Base-by-base conservation (phyloP, 1,284 basidiomycete species). In the Cryptococcus sp. region DNA sequence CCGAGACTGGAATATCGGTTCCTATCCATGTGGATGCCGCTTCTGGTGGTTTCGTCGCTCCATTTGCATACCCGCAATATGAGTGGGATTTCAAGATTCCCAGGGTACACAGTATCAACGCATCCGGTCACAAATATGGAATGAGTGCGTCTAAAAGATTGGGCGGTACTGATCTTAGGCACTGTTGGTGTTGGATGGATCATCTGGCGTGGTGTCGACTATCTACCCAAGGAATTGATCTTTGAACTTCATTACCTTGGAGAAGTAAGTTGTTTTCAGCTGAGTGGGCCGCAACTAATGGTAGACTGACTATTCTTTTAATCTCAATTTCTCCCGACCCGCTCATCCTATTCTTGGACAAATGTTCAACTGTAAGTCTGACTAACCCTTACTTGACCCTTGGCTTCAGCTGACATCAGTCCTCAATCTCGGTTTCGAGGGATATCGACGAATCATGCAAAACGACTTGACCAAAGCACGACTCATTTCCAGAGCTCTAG, bases 271-370 rank as follows among this genome's bases (percentile, higher is more conserved):
- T 9, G 1, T 11, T 22, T 39, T n/a, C n/a, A n/a, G n/a, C n/a
- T n/a, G n/a, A 48, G 22, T 16, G 3, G 7, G 9, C 46, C 7
- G 21, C 25, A 16, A n/a, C 16, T 34, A 31, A 34, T 32, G n/a
- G 5, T 9, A 71, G 61, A 78, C 81, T 51, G 82, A 84, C 62
- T 83, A 83, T 66, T 79, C 85, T 0, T 97, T 93, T 79, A 93
- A 91, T 22, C 81, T 97, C 67, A 97, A 98, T 79, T 98, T 98
- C 73, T 91, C 88, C 41, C 84, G 92, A 9, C 91, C 72, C 1
- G 67, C 22, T 83, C 88, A 39, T 89, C 92, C 10, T 2, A 87
- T 98, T 67, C 85, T 97, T 46, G 88, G 84, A 1, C 91, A 94
- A 73, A 91, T 93, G 77, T 97, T 90, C 81, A 94, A 90, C 73